These are phyloP conservation scores for Geranomyces variabilis DNA, from an alignment of 192 early-diverging fungal genomes.

Conservation along the genomic window DNA sequence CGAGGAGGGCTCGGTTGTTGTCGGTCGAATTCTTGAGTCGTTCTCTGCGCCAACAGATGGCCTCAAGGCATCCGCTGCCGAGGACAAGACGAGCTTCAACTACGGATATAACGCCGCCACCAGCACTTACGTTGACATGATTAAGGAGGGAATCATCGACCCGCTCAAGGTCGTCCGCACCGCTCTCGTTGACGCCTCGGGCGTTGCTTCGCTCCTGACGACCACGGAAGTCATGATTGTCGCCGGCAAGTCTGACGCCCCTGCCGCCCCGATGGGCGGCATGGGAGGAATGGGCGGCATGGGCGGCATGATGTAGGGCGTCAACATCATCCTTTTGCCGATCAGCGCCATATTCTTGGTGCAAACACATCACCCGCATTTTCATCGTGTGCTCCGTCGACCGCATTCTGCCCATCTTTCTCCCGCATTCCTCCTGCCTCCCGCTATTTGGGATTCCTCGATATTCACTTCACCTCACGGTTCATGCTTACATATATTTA, in stretches of 20 bases:
- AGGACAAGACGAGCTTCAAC: slow-evolving; percentile 71
- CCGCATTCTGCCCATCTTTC: no score
- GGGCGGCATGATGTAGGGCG: slow-evolving; percentile 65
- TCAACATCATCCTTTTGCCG: no score
- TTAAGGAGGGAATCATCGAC: slow-evolving; percentile 95
- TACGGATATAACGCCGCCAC: slow-evolving; percentile 92
- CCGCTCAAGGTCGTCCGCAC: slow-evolving; percentile 99
- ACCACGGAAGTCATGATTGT: slow-evolving; percentile 99
- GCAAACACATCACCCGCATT: no score
- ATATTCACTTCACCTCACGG: no score
- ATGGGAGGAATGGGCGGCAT: slow-evolving; percentile 74
- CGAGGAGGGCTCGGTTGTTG: slow-evolving; percentile 94
- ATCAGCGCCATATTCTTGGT: no score
- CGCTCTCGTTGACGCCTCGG: slow-evolving; percentile 93
- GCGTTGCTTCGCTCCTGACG: slow-evolving; percentile 95
- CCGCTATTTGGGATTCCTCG: no score
- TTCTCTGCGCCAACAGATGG: slow-evolving; percentile 50
- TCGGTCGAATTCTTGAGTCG: slow-evolving; percentile 90
- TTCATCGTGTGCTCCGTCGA: no score
- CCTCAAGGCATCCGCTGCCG: slow-evolving; percentile 24
- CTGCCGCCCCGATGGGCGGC: slow-evolving; percentile 56
- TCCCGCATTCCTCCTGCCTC: no score
- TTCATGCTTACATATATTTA: no score
- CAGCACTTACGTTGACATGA: slow-evolving; percentile 95
- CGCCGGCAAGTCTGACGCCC: slow-evolving; percentile 74